Percentiles rank a stretch among this genome's conserved stretches.
phyloP scores from a whole-genome alignment of 768 basidiomycete genomes.

The Mycena crocata region DNA sequence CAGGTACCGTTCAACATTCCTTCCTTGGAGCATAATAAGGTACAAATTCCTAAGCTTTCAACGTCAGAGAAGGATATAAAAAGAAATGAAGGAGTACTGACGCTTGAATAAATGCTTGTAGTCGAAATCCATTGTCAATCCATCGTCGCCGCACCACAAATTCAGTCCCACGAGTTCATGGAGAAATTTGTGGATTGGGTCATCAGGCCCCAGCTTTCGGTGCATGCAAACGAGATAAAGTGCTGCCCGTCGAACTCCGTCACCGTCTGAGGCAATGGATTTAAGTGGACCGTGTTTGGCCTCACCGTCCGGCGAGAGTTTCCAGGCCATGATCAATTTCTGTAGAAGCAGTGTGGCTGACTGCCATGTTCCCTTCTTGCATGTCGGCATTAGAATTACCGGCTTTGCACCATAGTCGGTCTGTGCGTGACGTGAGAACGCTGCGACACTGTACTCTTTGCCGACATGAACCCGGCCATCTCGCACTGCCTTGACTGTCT shows the following conservation, averaged over 20 bases:
- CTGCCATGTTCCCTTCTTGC: constrained; percentile 15
- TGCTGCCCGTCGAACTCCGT: constrained; percentile 3
- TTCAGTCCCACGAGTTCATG: background rate
- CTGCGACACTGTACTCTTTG: constrained; percentile 43
- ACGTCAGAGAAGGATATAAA: too few relatives aligned
- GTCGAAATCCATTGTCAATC: background rate
- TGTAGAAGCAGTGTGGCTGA: background rate
- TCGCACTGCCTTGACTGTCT: constrained; percentile 28
- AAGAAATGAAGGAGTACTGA: background rate
- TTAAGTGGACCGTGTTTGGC: background rate
- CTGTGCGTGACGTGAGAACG: constrained; percentile 31
- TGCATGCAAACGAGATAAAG: constrained; percentile 22
- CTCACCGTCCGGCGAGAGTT: constrained; percentile 4
- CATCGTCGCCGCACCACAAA: background rate
- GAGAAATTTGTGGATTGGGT: background rate
- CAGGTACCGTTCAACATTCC: too few relatives aligned
- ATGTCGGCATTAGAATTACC: constrained; percentile 13
- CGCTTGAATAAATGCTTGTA: constrained; percentile 8
- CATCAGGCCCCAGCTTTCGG: background rate
- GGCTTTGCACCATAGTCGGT: constrained; percentile 12
- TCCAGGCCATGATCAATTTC: constrained; percentile 16
- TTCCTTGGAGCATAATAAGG: too few relatives aligned
- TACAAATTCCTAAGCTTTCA: too few relatives aligned
- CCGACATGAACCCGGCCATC: constrained; percentile 40
- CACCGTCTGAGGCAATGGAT: constrained; percentile 10